Evolutionary conservation across 495 filamentous ascomycete genomes (phyloP), one percentile per base, ranked within the genome.

Genomic region (Penicillium angulare): DNA sequence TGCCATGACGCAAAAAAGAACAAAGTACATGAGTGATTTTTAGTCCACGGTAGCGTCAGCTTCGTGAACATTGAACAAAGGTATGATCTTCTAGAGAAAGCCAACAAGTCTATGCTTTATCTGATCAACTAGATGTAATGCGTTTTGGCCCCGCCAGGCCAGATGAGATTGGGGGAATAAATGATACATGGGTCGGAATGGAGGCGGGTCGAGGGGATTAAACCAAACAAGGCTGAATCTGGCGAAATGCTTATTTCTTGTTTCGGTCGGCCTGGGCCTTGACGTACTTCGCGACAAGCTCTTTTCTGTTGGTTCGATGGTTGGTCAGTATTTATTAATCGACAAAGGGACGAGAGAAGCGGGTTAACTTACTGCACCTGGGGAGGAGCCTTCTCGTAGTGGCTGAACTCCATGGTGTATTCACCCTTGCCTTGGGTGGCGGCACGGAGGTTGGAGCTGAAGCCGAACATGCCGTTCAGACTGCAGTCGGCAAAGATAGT

Each of bases 361-460:
- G 33, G 39, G 26, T 9, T 51, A 59, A 82, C 85, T 64, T 84
- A 89, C 87, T 99, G 95, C 68, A 97, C 64, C 60, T 97, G 92
- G 51, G 84, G 82, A 42, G 91, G 88, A 55, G 92, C 88, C 46
- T 88, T 78, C 48, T 85, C 83, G 66, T 99, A 97, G 73, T 97
- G 92, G 65, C 86, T 89, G 69, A 97, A 99, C 77, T 99, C 95
- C 95, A 99, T 99, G 53, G 79, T 86, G 61, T 96, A 99, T 77
- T 99, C 95, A 57, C 95, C 95, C 80, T 99, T 99, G 45, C 93
- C 95, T 76, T 99, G 95, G 8, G 92, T 97, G 18, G 90, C 87
- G 3, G 95, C 95, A 54, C 95, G 81, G 68, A 99, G 73, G 71
- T 95, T 86, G 31, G 80, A 85, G 50, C 84, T 89, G 74, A 99